Base-by-base conservation (phyloP, 352 stramenopile species). In the Globisporangium parvum region DNA sequence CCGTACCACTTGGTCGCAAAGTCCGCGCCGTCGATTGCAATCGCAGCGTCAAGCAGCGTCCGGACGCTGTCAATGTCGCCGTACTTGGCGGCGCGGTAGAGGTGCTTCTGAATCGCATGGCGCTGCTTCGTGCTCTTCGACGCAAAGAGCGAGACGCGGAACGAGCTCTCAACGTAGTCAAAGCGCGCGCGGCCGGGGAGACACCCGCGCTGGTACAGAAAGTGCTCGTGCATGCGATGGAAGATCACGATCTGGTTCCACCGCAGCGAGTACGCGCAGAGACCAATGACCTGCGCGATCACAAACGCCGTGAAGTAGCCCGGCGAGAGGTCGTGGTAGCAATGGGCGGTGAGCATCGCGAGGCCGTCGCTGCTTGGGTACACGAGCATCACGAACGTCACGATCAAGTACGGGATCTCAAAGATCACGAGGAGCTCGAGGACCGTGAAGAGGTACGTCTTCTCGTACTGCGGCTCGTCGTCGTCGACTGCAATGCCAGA, bases 211-310 rank as follows among this genome's bases (percentile, higher is more conserved):
- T 93, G 83, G 47, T 77, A 90, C 18, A 91, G 64, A 50, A 90
- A 84, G 37, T 91, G 80, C 47, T 88, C 78, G 54, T 90, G 83
- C 62, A 93, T 62, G 39, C 75, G 69, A 41, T 93, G 81, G 55
- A 93, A 93, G 26, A 93, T 65, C 21, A 85, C 65, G 55, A 93
- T 88, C 55, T 93, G 83, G 35, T 84, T 73, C 80, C 80, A 93
- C 1, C 83, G 73, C 20, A 90, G 65, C 18, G 74, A 50, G 51
- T 88, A 93, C 3, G 75, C 69, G 21, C 78, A 49, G 12, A 87
- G 53, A 2, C 74, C 76, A n/a, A 91, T 53, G 21, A 70, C 39
- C 42, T 86, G 57, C 10, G 83, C 69, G 0, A 88, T 18, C 15
- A 88, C 18, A 12, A 85, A 70, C 51, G 78, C 56, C 21, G 75